A percentile compares a stretch with the other conserved stretches of the same genome.
Conservation (phyloP, 2,329 filamentous ascomycete genomes). For the Penicillium hesseltinei region DNA sequence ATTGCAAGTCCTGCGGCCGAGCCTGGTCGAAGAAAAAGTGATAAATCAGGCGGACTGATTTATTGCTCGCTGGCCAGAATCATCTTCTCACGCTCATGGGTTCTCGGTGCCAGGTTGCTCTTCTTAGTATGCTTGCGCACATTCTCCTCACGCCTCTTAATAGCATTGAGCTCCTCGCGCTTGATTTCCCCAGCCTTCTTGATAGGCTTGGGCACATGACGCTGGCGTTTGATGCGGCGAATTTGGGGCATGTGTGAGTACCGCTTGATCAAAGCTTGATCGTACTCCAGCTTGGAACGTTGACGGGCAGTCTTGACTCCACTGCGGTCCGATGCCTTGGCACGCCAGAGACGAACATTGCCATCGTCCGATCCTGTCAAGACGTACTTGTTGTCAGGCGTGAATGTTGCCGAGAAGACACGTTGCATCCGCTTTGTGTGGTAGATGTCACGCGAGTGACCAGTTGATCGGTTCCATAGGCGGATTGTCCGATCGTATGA, state of each 20-base stretch:
- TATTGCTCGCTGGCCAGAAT: slow-evolving; percentile 68
- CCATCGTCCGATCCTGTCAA: slow-evolving; percentile 92
- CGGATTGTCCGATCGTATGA: slow-evolving; percentile 86
- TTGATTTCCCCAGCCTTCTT: slow-evolving; percentile 98
- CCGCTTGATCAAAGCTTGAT: slow-evolving; percentile 75
- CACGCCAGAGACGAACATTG: slow-evolving; percentile 85
- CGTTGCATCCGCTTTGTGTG: slow-evolving; percentile 98
- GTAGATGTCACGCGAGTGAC: slow-evolving; percentile 88
- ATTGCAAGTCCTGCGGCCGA: slow-evolving; percentile 10
- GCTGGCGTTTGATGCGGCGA: slow-evolving; percentile 81
- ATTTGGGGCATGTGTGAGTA: slow-evolving; percentile 98
- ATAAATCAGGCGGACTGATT: slow-evolving; percentile 7
- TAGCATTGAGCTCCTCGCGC: slow-evolving; percentile 76
- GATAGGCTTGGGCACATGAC: slow-evolving; percentile 85
- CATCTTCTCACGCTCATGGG: slow-evolving; percentile 89
- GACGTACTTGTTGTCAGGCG: slow-evolving; percentile 84
- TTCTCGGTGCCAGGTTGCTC: slow-evolving; percentile 65
- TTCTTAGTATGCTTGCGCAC: slow-evolving; percentile 88
- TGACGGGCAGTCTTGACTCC: slow-evolving; percentile 84
- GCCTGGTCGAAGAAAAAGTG: slow-evolving; percentile 8
- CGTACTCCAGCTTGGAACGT: slow-evolving; percentile 86
- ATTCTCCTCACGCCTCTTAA: slow-evolving; percentile 92
- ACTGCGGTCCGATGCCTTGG: slow-evolving; percentile 76
- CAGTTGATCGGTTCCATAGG: slow-evolving; percentile 75
- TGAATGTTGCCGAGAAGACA: slow-evolving; percentile 81